Base-by-base conservation (phyloP, 768 basidiomycete genomes). In the Amanita exitialis region DNA sequence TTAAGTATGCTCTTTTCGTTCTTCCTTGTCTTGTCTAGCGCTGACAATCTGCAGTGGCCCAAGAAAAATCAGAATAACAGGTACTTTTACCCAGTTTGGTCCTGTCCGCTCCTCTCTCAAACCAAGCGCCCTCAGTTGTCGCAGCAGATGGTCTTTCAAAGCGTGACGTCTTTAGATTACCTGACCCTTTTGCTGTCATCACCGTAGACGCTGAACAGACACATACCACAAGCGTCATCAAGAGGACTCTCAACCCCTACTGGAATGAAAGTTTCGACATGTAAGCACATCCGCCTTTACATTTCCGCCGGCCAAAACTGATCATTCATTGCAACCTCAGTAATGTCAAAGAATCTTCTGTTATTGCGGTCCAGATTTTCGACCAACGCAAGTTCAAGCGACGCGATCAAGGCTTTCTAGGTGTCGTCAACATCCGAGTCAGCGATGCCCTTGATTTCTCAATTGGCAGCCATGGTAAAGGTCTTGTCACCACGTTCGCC, bases 331-430 rank as follows among this genome's bases (percentile, higher is more conserved):
- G 41, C 50, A 49, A 42, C 18, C 43, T 42, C 59, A 97, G 94
- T 58, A 89, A 80, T 47, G 95, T 96, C 63, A 95, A 93, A 66
- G 96, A 99, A 58, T 91, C 90, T n/a, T 97, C 94, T 15, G 90
- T 98, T 44, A 80, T 99, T 53, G 91, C 92, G 4, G 94, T 98
- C 1, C 96, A 99, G 69, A 96, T 98, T 60, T 98, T 98, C 59
- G 96, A 99, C 69, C 95, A 98, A 68, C 84, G 92, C 66, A 99
- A 99, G 70, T 98, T 98, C 74, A 99, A 99, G 76, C 79, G 89
- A 68, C 83, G 86, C 61, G 96, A 99, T 65, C 96, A 98, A 64
- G 96, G 96, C 1, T 99, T 99, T 68, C 73, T 99, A 49, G 96
- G 96, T 32, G 95, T 98, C 12, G 94, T 98, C 59, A 99, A 99